A percentile compares a stretch with the other conserved stretches of the same genome.
Conservation (phyloP, 75 land plant genomes). For the Cryptomeria japonica region DNA sequence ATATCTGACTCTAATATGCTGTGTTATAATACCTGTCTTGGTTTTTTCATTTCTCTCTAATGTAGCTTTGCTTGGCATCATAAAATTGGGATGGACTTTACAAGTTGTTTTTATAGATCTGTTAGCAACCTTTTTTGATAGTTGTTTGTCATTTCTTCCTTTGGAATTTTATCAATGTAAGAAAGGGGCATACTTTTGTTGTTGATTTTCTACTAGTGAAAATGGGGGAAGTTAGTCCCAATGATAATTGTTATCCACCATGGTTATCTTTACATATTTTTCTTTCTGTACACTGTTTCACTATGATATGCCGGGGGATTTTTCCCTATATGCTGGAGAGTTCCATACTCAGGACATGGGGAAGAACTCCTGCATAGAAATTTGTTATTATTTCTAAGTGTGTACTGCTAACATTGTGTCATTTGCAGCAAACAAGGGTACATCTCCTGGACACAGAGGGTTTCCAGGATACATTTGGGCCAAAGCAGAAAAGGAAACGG, state of each 20-base stretch:
- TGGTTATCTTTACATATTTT: not conserved
- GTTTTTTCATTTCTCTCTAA: not conserved
- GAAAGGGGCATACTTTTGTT: not conserved
- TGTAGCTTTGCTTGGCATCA: not conserved
- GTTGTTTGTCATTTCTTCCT: not conserved
- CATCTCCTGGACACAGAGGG: slow-evolving; percentile 91
- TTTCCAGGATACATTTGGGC: slow-evolving; percentile 88
- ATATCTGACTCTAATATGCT: not conserved
- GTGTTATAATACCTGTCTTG: not conserved
- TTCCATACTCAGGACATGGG: not conserved
- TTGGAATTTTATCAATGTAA: not conserved
- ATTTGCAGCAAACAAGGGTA: slow-evolving; percentile 77
- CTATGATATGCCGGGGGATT: not conserved
- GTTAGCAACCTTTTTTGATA: not conserved
- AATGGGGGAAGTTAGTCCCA: not conserved
- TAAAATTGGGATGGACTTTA: not conserved
- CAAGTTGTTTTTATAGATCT: not conserved
- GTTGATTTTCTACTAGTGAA: not conserved
- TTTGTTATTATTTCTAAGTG: not conserved
- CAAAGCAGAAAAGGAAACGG: slow-evolving; percentile 84
- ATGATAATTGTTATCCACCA: not conserved
- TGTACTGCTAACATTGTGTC: slow-evolving; percentile 7
- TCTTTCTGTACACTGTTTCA: not conserved
- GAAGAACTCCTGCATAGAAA: not conserved
- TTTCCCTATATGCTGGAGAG: not conserved